Evolutionary conservation across 305 asterid species (phyloP), one percentile per base, ranked within the genome.

Genomic region (Coffea humblotiana): DNA sequence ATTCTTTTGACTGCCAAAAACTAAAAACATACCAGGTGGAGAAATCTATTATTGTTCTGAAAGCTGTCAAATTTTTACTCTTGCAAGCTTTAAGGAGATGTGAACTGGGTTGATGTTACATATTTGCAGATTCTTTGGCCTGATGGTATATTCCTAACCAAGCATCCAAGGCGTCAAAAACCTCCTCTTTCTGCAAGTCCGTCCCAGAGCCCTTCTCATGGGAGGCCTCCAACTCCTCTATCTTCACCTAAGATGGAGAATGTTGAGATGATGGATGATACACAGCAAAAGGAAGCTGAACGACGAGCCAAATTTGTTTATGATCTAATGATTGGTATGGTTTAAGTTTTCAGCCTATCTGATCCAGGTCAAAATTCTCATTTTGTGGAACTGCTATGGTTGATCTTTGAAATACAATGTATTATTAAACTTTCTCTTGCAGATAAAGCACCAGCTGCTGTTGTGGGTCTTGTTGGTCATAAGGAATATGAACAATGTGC

Each of bases 361-460:
- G 32, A 68, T 45, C 51, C 49, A 21, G 27, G 16, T 54, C 43
- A 47, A 5, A 66, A 19, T 69, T 29, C 35, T 23, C 15, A 8
- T 37, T 35, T 61, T 66, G 19, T 47, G 67, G 52, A 47, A 15
- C 69, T 37, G 27, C 8, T 71, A 12, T 37, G 8, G 18, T 47
- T 32, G 51, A 58, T 73, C 75, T 80, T 47, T 70, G 73, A 80
- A 48, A 68, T 66, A 47, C 76, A 79, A 72, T 74, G 72, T 7
- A 66, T 16, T 7, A 66, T 16, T 73, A 63, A 61, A 75, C 69
- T 40, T 68, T 71, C 56, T 73, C 48, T 76, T 84, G 86, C 96
- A 96, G 99, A 94, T 79, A 94, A 92, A 86, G 97, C 98, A 23
- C 99, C 99, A 77, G 91, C 93, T 85, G 91, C 98, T 82, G 85